phyloP scores from a whole-genome alignment of 306 rosid genomes.

The Alnus rubra region DNA sequence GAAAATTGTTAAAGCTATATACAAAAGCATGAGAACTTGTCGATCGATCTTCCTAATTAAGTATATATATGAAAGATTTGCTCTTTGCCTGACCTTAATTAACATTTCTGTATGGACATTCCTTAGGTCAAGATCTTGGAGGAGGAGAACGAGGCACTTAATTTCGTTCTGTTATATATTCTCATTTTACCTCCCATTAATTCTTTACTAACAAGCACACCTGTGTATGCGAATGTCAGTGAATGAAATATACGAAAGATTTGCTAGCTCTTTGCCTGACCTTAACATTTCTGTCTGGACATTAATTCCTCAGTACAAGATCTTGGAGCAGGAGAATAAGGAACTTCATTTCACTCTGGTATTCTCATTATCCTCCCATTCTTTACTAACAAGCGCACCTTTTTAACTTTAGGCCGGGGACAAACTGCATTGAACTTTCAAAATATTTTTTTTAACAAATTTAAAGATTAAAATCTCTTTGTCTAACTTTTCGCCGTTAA shows the following conservation, averaged over 20 bases:
- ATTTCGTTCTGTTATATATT: constrained; percentile 41
- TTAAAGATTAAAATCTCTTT: no score
- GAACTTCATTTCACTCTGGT: constrained; percentile 64
- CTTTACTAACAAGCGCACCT: neutral
- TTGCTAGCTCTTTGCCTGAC: neutral
- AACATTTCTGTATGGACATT: constrained; percentile 15
- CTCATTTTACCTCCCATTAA: no score
- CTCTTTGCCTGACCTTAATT: neutral
- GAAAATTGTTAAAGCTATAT: neutral
- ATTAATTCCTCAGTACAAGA: constrained; percentile 38
- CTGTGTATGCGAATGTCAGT: no score
- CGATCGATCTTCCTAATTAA: neutral
- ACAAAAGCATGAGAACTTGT: neutral
- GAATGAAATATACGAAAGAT: neutral
- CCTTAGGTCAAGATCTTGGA: constrained; percentile 58
- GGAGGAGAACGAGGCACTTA: constrained; percentile 67
- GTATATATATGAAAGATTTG: neutral
- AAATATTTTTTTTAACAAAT: no score
- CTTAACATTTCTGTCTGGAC: constrained; percentile 13
- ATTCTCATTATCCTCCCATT: no score
- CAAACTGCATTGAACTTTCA: no score
- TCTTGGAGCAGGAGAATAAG: constrained; percentile 66
- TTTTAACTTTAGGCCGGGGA: no score
- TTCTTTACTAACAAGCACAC: no score
- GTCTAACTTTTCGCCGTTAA: no score